These are phyloP conservation scores for Coriaria nepalensis DNA, from an alignment of 306 rosid genomes.

Conservation along the genomic window DNA sequence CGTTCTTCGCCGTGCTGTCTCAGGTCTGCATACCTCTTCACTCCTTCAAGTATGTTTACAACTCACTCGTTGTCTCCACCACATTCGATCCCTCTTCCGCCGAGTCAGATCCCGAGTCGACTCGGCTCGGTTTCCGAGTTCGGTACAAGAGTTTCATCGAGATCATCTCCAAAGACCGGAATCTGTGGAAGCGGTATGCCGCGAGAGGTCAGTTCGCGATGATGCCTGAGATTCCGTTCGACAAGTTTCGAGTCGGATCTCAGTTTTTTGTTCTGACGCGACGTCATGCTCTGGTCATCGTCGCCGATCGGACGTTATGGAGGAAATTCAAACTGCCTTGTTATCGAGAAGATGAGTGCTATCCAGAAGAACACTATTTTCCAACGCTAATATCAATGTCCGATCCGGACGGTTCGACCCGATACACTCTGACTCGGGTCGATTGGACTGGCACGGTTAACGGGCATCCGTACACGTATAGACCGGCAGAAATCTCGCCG, in stretches of 20 bases:
- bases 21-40: constrained; percentile 80
- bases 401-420: constrained; percentile 70
- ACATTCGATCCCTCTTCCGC: constrained; percentile 41
- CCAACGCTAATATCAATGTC: constrained; percentile 72
- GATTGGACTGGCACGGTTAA: constrained; percentile 83
- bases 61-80: constrained; percentile 42
- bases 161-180: constrained; percentile 34
- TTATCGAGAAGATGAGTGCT: constrained; percentile 49
- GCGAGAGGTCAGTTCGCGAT: constrained; percentile 59
- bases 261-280: constrained; percentile 75
- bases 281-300: constrained; percentile 47
- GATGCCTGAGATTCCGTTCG: constrained; percentile 80
- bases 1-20: constrained; percentile 58
- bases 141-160: constrained; percentile 56
- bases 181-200: constrained; percentile 59
- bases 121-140: constrained; percentile 23
- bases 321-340: constrained; percentile 71
- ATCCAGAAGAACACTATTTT: constrained; percentile 90
- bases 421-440: constrained; percentile 66
- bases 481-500: constrained; percentile 35
- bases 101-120: constrained; percentile 17
- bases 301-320: constrained; percentile 67
- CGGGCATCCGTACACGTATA: constrained; percentile 78
- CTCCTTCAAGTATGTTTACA: constrained; percentile 52
- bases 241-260: constrained; percentile 70